Base-by-base conservation (phyloP, 2,329 filamentous ascomycete species). In the Botrytis fragariae region DNA sequence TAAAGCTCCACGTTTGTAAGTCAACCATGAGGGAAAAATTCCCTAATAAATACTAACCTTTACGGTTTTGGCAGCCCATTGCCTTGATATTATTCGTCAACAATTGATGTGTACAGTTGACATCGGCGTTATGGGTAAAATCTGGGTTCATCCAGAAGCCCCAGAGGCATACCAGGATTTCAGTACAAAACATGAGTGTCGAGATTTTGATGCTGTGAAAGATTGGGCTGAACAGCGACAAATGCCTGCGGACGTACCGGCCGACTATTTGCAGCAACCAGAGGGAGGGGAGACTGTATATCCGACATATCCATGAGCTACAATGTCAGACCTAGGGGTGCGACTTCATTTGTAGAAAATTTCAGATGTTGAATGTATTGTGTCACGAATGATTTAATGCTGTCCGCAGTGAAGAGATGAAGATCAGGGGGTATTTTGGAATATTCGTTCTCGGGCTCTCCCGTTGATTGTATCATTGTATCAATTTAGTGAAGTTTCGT, bases 51-150 rank as follows among this genome's bases (percentile, higher is more conserved):
- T n/a, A 20, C 64, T 60, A 48, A 44, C 60, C 2, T 29, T 65
- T 62, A 61, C 3, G 39, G n/a, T n/a, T n/a, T 37, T 16, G 8
- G 9, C 16, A 72, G 84, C 86, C 3, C 86, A 88, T 74, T 89
- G 87, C 74, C 79, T 88, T 14, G 86, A 89, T 74, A 86, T 87
- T 35, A 72, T 88, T 64, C 83, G 86, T 22, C 86, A 88, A 76
- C 84, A 87, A 69, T 79, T 89, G 32, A 88, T 88, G 86, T 89
- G 86, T 76, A 85, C 82, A 3, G 81, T 85, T 1, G 86, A 88
- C 73, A 82, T 85, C 20, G 86, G 86, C 1, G 82, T 89, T 1
- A 80, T 88, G 1, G 86, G 86, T 3, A 86, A 88, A 73, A 80
- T 88, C 12, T 89, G 86, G 86, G 84, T 84, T 75, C 82, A 86